A percentile compares a stretch with the other conserved stretches of the same genome.
phyloP scores from a whole-genome alignment of 2,329 filamentous ascomycete species.

The Fusarium tjaetaba region DNA sequence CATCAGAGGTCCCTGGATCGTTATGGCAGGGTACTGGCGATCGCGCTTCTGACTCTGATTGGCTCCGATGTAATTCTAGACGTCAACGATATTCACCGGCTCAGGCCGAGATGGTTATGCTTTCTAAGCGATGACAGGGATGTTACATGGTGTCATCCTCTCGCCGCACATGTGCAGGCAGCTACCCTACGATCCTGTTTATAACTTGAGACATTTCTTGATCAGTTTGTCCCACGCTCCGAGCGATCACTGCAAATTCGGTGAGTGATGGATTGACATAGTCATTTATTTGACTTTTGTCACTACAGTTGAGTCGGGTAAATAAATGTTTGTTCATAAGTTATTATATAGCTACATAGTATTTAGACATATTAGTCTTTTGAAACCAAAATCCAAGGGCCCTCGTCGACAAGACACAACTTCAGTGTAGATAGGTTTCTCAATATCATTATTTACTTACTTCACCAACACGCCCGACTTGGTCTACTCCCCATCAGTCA shows the following conservation, averaged over 20 bases:
- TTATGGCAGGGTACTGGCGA: neutral
- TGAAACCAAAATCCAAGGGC: too few relatives aligned
- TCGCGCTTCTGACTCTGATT: slow-evolving; percentile 9
- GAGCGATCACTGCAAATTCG: neutral
- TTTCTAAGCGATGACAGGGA: slow-evolving; percentile 22
- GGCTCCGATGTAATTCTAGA: slow-evolving; percentile 21
- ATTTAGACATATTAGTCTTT: too few relatives aligned
- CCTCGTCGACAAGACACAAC: neutral
- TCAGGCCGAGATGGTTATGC: slow-evolving; percentile 9
- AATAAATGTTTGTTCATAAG: neutral
- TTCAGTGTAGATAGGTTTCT: neutral
- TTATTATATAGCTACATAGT: neutral
- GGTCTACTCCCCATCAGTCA: neutral
- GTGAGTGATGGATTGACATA: neutral
- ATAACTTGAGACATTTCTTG: neutral
- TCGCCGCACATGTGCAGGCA: neutral
- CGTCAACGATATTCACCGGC: slow-evolving; percentile 35
- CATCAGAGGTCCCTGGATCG: slow-evolving; percentile 25
- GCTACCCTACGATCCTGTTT: neutral
- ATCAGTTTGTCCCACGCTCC: neutral
- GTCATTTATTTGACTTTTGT: too few relatives aligned
- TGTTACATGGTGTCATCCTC: slow-evolving; percentile 37
- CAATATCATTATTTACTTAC: too few relatives aligned
- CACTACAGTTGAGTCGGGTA: neutral
- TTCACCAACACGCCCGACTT: neutral